phyloP scores from a whole-genome alignment of 495 filamentous ascomycete species.

The Cladorrhinum samala region DNA sequence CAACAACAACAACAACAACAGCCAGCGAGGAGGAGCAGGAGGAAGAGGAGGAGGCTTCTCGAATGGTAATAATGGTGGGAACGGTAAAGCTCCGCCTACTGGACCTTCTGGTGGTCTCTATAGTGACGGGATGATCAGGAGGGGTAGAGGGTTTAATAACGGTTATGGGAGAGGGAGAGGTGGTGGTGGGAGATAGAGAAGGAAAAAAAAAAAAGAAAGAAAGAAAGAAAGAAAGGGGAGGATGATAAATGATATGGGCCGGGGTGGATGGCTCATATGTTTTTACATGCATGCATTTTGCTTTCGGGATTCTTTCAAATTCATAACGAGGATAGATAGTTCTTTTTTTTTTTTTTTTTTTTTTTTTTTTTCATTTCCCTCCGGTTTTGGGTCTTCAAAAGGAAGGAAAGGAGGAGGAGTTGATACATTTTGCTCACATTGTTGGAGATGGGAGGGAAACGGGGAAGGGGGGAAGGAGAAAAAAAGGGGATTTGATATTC shows the following conservation, averaged over 20 bases:
- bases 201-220: background rate
- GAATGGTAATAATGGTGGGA: background rate
- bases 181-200: background rate
- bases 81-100: background rate
- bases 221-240: background rate
- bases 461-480: background rate
- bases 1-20: no score
- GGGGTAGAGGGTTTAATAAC: slow-evolving; percentile 12
- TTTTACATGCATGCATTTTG: no score
- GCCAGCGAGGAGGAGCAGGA: no score
- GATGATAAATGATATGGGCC: no score
- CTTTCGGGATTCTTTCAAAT: no score
- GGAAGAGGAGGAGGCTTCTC: no score
- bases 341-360: no score
- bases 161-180: background rate
- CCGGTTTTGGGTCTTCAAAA: no score
- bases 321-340: no score
- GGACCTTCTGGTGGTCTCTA: slow-evolving; percentile 8
- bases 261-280: no score
- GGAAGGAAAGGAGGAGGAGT: background rate
- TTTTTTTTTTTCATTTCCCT: no score
- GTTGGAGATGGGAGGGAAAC: background rate
- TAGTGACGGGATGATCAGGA: slow-evolving; percentile 8
- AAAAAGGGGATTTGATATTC: background rate
- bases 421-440: background rate